Percentiles rank a stretch among this genome's conserved stretches.
Evolutionary conservation across 2,329 filamentous ascomycete genomes (phyloP).

Genomic region (Raffaelea deltoideospora): DNA sequence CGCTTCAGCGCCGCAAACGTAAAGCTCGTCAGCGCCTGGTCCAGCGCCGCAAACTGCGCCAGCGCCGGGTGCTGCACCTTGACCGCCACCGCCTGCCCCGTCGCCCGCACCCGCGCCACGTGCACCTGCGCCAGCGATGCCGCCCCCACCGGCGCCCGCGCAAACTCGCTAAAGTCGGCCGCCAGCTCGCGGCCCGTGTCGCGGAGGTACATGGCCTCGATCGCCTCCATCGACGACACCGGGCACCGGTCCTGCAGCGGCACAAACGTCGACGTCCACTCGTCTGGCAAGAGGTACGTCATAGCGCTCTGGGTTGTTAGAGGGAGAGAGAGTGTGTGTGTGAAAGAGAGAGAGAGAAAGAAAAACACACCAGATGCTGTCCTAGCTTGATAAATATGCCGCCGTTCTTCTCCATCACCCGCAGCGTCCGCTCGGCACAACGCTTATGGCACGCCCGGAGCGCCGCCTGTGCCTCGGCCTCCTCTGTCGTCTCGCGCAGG

Average conservation of each 20-base stretch:
- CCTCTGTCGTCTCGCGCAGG: conserved; percentile 42
- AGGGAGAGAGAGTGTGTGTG: neutral
- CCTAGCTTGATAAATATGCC: conserved; percentile 98
- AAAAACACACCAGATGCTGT: conserved; percentile 59
- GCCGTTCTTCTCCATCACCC: conserved; percentile 84
- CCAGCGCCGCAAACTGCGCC: conserved; percentile 78
- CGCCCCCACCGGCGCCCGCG: conserved; percentile 67
- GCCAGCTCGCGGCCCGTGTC: conserved; percentile 70
- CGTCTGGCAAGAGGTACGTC: conserved; percentile 80
- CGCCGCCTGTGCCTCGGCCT: conserved; percentile 49
- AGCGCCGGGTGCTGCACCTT: conserved; percentile 90
- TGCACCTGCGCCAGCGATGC: conserved; percentile 94
- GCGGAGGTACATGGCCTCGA: conserved; percentile 68
- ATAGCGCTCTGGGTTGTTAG: conserved; percentile 54
- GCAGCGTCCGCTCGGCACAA: conserved; percentile 76
- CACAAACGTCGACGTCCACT: conserved; percentile 94
- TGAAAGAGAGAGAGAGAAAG: too few species aligned
- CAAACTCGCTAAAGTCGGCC: conserved; percentile 79
- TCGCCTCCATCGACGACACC: conserved; percentile 74
- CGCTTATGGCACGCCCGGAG: conserved; percentile 79
- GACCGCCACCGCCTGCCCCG: conserved; percentile 77
- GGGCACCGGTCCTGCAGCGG: conserved; percentile 93
- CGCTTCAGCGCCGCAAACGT: conserved; percentile 80
- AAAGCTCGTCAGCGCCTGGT: conserved; percentile 72
- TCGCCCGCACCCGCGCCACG: conserved; percentile 66